Conservation (phyloP, 108 stramenopile genomes). For the Skeletonema potamos region DNA sequence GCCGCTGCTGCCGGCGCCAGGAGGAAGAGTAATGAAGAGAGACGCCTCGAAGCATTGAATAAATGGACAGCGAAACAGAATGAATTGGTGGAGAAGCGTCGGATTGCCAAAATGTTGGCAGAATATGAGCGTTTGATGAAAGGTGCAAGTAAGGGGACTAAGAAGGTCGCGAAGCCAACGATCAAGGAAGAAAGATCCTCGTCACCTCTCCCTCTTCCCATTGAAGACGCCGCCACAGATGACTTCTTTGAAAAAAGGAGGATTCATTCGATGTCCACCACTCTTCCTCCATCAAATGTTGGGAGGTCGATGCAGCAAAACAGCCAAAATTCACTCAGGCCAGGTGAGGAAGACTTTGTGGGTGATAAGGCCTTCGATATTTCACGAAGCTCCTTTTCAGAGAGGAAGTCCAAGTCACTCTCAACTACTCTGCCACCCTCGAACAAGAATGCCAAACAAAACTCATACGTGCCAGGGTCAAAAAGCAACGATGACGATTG, state of each 20-base stretch:
- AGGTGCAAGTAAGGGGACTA: background rate
- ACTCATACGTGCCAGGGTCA: background rate
- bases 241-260: background rate
- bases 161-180: background rate
- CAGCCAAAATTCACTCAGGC: background rate
- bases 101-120: background rate
- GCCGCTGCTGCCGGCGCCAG: background rate
- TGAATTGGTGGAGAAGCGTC: slow-evolving; percentile 1
- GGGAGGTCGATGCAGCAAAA: background rate
- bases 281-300: background rate
- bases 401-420: background rate
- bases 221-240: background rate
- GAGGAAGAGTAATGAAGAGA: background rate
- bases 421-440: background rate
- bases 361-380: background rate
- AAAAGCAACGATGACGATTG: background rate
- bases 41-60: background rate
- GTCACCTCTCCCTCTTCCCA: background rate
- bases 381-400: background rate
- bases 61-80: background rate
- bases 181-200: background rate
- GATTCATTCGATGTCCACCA: background rate
- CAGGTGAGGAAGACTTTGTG: background rate
- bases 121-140: background rate
- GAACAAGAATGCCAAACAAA: background rate